Conservation (phyloP, 352 stramenopile species). For the Phytophthora litchii region DNA sequence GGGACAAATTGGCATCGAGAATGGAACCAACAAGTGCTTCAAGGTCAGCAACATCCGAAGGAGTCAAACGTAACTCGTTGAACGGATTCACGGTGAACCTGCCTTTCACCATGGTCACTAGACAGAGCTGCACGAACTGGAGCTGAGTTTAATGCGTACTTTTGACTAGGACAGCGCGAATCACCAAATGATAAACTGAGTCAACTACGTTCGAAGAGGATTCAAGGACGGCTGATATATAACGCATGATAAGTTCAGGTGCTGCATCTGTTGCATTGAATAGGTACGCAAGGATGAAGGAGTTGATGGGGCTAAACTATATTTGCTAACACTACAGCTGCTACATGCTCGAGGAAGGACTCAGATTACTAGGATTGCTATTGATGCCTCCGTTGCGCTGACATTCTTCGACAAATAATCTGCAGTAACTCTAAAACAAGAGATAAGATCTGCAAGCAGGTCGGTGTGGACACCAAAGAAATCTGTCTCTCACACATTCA, state of each 20-base stretch:
- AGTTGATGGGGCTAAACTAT: no score
- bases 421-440: not conserved
- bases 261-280: conserved; percentile 24
- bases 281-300: conserved; percentile 15
- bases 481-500: not conserved
- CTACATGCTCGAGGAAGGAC: not conserved
- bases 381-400: not conserved
- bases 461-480: not conserved
- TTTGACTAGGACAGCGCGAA: conserved; percentile 14
- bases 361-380: conserved; percentile 4
- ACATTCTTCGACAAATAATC: conserved; percentile 4
- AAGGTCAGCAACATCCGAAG: conserved; percentile 33
- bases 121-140: not conserved
- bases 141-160: not conserved
- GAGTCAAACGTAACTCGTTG: conserved; percentile 32
- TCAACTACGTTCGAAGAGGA: not conserved
- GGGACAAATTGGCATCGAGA: conserved; percentile 33
- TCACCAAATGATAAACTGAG: conserved; percentile 7
- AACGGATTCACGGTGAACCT: conserved; percentile 45
- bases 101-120: conserved; percentile 26
- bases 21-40: conserved; percentile 33
- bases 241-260: conserved; percentile 5
- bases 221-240: conserved; percentile 6
- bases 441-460: conserved; percentile 7
- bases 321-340: no score